Conservation (phyloP, 176 grass and related monocot species). For the Lolium rigidum region DNA sequence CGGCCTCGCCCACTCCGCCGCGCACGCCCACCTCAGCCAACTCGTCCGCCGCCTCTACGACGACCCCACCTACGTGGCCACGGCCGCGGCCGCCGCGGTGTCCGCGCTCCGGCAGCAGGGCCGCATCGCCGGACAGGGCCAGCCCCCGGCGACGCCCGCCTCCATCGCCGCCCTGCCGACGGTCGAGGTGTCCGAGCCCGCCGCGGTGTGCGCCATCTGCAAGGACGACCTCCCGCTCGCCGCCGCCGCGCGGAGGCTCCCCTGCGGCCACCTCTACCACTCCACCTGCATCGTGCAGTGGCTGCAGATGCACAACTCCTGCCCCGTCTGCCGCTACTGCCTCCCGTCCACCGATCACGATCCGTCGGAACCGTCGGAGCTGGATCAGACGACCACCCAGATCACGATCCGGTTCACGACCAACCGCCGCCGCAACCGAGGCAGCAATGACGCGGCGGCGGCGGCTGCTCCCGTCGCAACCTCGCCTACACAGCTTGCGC, state of each 20-base stretch:
- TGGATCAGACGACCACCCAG: constrained; percentile 25
- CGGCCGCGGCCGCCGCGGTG: constrained; percentile 36
- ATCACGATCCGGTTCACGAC: constrained; percentile 51
- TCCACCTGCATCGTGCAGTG: constrained; percentile 82
- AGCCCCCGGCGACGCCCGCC: constrained; percentile 53
- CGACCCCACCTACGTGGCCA: constrained; percentile 29
- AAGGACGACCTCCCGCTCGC: constrained; percentile 73
- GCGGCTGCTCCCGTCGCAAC: constrained; percentile 31
- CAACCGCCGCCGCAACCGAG: constrained; percentile 23
- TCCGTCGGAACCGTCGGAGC: background rate
- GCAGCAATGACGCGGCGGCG: background rate
- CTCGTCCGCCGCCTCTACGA: constrained; percentile 47
- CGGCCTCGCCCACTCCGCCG: constrained; percentile 16
- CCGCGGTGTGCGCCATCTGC: constrained; percentile 70
- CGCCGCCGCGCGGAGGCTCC: constrained; percentile 59
- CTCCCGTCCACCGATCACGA: constrained; percentile 38
- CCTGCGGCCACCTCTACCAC: constrained; percentile 85
- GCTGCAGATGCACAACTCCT: constrained; percentile 84
- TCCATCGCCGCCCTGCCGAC: constrained; percentile 77
- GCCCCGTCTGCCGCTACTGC: constrained; percentile 83
- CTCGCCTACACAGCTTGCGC: constrained; percentile 73
- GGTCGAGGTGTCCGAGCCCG: constrained; percentile 58
- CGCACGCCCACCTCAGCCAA: constrained; percentile 38
- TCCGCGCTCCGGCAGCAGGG: constrained; percentile 30
- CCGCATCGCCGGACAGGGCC: constrained; percentile 36